A percentile compares a stretch with the other conserved stretches of the same genome.
Conservation (phyloP, 768 basidiomycete species). For the Boletus reticulatus region DNA sequence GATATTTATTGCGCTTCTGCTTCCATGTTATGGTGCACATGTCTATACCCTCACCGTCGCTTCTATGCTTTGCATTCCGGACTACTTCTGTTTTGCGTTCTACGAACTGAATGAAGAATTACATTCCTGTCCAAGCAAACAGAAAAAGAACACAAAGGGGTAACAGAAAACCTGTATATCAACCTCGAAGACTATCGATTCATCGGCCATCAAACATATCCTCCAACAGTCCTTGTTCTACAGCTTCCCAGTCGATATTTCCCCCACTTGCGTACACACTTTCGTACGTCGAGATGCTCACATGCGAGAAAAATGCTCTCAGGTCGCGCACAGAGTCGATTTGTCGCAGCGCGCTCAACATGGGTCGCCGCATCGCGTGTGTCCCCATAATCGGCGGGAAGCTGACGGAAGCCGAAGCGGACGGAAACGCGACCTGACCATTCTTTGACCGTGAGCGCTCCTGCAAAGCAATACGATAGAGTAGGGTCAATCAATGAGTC, state of each 20-base stretch:
- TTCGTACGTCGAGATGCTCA: slow-evolving; percentile 89
- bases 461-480: slow-evolving; percentile 2
- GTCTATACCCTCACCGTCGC: slow-evolving; percentile 22
- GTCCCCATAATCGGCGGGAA: slow-evolving; percentile 35
- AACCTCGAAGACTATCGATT: background rate
- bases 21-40: slow-evolving; percentile 18
- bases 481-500: background rate
- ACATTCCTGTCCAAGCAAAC: slow-evolving; percentile 3
- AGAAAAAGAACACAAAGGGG: background rate
- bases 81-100: background rate
- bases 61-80: background rate
- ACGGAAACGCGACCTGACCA: slow-evolving; percentile 22
- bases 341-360: slow-evolving; percentile 64
- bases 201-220: slow-evolving; percentile 87
- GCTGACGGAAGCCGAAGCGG: slow-evolving; percentile 16
- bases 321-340: slow-evolving; percentile 86
- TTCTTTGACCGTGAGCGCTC: slow-evolving; percentile 28
- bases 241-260: slow-evolving; percentile 84
- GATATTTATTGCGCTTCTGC: slow-evolving; percentile 5
- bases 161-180: background rate
- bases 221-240: slow-evolving; percentile 75
- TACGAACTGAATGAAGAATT: background rate
- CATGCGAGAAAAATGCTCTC: slow-evolving; percentile 85
- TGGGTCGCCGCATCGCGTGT: slow-evolving; percentile 65
- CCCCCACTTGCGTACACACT: slow-evolving; percentile 82